A percentile compares a stretch with the other conserved stretches of the same genome.
Conservation (phyloP, 2,329 filamentous ascomycete species). For the Cercospora zeina region DNA sequence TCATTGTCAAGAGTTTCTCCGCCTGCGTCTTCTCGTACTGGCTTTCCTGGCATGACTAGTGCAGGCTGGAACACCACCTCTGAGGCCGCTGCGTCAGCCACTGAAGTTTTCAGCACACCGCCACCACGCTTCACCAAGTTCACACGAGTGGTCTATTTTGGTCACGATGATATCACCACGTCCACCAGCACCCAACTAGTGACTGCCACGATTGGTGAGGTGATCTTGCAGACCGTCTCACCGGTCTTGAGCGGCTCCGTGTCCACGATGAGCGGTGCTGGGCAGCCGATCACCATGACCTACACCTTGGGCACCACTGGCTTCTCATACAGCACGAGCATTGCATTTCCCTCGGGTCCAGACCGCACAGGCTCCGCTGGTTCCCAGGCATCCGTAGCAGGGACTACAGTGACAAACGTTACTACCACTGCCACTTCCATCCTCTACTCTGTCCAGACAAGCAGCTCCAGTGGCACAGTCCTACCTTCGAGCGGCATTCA, state of each 20-base stretch:
- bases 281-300: constrained; percentile 4
- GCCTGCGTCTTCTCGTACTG: constrained; percentile 18
- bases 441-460: background rate
- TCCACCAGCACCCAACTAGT: constrained; percentile 33
- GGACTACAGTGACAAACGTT: background rate
- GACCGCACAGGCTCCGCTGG: background rate
- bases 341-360: background rate
- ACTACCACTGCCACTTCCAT: background rate
- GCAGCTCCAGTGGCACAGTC: background rate
- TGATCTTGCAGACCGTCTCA: constrained; percentile 22
- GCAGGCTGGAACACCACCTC: constrained; percentile 35
- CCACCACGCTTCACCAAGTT: constrained; percentile 27
- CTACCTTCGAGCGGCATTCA: background rate
- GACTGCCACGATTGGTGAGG: constrained; percentile 33
- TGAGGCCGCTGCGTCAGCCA: constrained; percentile 7
- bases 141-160: constrained; percentile 33
- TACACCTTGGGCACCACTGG: constrained; percentile 4
- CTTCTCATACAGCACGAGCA: constrained; percentile 19
- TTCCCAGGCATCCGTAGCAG: background rate
- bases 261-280: background rate
- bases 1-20: constrained; percentile 27
- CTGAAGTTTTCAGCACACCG: constrained; percentile 1
- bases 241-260: constrained; percentile 8
- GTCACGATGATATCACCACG: constrained; percentile 33
- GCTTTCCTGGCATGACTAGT: constrained; percentile 33